These are phyloP conservation scores for Syzygium aqueum DNA, from an alignment of 345 rosid genomes.

Conservation along the genomic window DNA sequence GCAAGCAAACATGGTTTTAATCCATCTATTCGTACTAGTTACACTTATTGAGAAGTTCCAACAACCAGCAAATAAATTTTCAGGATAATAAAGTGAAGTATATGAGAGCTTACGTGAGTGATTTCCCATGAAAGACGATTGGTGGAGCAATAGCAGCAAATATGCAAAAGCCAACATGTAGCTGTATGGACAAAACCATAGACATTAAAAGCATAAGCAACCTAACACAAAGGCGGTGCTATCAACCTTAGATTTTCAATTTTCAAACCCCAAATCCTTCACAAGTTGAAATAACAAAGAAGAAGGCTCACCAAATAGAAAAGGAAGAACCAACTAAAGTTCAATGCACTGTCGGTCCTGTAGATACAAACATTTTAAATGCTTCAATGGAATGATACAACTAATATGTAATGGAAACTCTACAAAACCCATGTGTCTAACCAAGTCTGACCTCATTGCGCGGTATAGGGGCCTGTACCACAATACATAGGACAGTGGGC, in stretches of 20 bases:
- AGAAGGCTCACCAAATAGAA: slow-evolving; percentile 75
- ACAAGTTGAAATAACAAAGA: neutral
- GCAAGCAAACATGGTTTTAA: neutral
- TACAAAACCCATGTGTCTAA: neutral
- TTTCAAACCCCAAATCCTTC: neutral
- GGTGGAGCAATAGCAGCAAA: slow-evolving; percentile 99
- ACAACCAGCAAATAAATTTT: neutral
- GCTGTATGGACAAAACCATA: slow-evolving; percentile 29
- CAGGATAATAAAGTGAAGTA: neutral
- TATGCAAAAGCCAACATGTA: slow-evolving; percentile 89
- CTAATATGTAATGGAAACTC: neutral
- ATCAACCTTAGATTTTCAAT: neutral
- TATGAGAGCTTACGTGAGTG: slow-evolving; percentile 75
- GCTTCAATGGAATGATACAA: neutral
- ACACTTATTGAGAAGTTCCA: neutral
- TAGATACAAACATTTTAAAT: slow-evolving; percentile 5
- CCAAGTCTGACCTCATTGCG: slow-evolving; percentile 68
- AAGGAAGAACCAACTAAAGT: slow-evolving; percentile 92
- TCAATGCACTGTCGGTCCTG: slow-evolving; percentile 99
- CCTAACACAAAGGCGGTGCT: neutral
- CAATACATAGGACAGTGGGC: slow-evolving; percentile 78
- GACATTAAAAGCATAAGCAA: neutral
- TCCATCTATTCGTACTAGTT: neutral
- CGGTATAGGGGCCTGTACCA: slow-evolving; percentile 99
- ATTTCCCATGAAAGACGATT: slow-evolving; percentile 84